Evolutionary conservation across 192 early-diverging fungal genomes (phyloP).

Genomic region (Chytriomyces sp.): DNA sequence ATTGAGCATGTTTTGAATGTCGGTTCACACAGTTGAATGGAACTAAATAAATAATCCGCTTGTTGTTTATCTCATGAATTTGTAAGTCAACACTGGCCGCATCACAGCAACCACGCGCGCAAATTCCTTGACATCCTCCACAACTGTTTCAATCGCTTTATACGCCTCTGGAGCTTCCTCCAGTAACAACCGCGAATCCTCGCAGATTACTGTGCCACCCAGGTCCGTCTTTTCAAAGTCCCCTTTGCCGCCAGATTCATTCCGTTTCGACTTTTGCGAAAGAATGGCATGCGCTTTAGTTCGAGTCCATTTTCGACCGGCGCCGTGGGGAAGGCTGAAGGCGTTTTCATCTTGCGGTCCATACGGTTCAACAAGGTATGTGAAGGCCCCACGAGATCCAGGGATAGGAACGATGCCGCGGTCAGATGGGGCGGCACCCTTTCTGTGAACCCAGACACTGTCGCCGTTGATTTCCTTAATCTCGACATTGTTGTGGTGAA

Average conservation of each 20-base stretch:
- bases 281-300: conserved; percentile 44
- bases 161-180: conserved; percentile 67
- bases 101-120: conserved; percentile 58
- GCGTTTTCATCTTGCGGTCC: conserved; percentile 47
- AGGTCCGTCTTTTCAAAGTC: conserved; percentile 48
- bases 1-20: too few relatives aligned
- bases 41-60: neutral
- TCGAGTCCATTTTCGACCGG: conserved; percentile 57
- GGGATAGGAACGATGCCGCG: conserved; percentile 62
- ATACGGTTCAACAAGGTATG: conserved; percentile 60
- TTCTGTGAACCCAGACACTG: conserved; percentile 58
- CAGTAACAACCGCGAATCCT: conserved; percentile 57
- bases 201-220: conserved; percentile 63
- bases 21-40: too few relatives aligned
- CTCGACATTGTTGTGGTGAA: conserved; percentile 64
- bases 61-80: conserved; percentile 27
- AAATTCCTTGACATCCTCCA: conserved; percentile 47
- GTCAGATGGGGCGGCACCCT: conserved; percentile 64
- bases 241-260: conserved; percentile 14
- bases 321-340: conserved; percentile 65
- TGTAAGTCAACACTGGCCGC: conserved; percentile 64
- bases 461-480: conserved; percentile 18
- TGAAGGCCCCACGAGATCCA: conserved; percentile 61
- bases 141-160: conserved; percentile 62
- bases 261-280: conserved; percentile 9